These are phyloP conservation scores for Solanum tarapatanum DNA, from an alignment of 257 asterid species.

Conservation along the genomic window DNA sequence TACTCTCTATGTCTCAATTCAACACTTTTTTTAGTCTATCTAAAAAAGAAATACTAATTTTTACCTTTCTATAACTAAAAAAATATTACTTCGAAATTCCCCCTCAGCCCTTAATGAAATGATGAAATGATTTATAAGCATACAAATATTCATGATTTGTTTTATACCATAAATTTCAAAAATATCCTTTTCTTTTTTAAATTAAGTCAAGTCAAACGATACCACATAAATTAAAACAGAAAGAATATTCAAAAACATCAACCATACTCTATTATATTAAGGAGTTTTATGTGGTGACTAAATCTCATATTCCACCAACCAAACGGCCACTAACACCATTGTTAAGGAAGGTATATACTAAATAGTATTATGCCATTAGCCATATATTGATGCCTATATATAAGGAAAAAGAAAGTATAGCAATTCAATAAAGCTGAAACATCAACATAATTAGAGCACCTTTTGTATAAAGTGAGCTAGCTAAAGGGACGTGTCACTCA, in stretches of 20 bases:
- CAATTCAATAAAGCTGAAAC: not conserved
- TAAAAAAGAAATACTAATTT: not conserved
- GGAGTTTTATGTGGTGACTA: not conserved
- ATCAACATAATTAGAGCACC: not conserved
- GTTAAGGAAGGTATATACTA: not conserved
- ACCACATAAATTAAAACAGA: fast-evolving
- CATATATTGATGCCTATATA: not conserved
- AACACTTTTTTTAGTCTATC: not conserved
- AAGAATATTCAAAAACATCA: not conserved
- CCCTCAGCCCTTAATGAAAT: not conserved
- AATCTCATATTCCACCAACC: not conserved
- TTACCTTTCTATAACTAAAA: not conserved
- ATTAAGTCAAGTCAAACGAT: not conserved
- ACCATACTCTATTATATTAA: not conserved
- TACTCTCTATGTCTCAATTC: not conserved
- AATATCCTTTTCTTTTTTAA: not conserved
- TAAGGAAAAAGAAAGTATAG: not conserved
- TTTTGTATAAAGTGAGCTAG: not conserved
- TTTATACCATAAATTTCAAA: not conserved
- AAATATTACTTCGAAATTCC: not conserved
- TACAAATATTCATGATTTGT: not conserved
- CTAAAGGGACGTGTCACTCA: not conserved
- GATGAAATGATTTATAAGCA: not conserved
- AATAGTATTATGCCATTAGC: not conserved
- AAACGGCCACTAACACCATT: not conserved